Conservation (phyloP, 1,284 basidiomycete genomes). For the Ganoderma lingzhi region DNA sequence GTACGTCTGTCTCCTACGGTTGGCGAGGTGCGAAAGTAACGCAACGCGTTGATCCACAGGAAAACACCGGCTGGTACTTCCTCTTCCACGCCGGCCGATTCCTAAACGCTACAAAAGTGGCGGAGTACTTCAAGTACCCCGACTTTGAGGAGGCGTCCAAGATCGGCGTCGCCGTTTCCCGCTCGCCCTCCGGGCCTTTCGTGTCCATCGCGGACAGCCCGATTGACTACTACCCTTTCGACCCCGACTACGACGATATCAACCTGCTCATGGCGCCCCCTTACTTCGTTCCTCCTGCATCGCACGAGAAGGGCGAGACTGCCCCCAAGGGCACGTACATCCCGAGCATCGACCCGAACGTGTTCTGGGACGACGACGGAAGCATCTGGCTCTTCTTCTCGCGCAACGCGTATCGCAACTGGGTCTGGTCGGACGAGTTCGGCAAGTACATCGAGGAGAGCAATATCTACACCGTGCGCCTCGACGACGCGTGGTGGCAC, state of each 20-base stretch:
- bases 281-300: constrained; percentile 16
- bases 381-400: constrained; percentile 28
- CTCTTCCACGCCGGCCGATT: constrained; percentile 22
- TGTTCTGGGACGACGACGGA: constrained; percentile 22
- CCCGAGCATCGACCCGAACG: constrained; percentile 21
- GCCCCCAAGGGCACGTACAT: constrained; percentile 20
- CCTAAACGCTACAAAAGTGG: constrained; percentile 14
- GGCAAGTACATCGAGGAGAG: constrained; percentile 24
- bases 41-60: constrained; percentile 1
- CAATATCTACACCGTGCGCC: constrained; percentile 22
- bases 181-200: constrained; percentile 20
- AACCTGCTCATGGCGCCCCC: constrained; percentile 21
- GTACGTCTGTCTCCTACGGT: neutral
- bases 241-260: constrained; percentile 19
- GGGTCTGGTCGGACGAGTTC: constrained; percentile 22
- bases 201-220: constrained; percentile 18
- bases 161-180: constrained; percentile 22
- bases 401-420: constrained; percentile 23
- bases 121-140: constrained; percentile 23
- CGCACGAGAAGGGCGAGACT: constrained; percentile 14
- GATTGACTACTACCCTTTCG: constrained; percentile 24
- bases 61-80: constrained; percentile 20
- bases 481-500: constrained; percentile 22
- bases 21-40: neutral
- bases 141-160: constrained; percentile 25